Evolutionary conservation across 2,329 filamentous ascomycete genomes (phyloP), one percentile per base, ranked within the genome.

Genomic region (Ploettnerulaceae sp.): DNA sequence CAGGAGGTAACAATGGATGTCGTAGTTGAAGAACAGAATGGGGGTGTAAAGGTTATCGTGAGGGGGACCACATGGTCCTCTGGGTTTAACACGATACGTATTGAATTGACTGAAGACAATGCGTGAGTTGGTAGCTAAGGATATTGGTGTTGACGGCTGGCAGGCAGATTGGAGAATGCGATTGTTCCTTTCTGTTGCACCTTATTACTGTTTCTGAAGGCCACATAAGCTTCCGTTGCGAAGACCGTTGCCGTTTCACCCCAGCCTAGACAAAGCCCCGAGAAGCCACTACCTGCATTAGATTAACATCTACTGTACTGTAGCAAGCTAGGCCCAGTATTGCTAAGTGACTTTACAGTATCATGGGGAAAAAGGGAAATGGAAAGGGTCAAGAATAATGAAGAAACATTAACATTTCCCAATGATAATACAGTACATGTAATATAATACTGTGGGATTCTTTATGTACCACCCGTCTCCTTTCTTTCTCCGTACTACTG

Each of bases 201-300:
- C 15, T 31, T n/a, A n/a, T n/a, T n/a, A n/a, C n/a, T 24, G 20
- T 25, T 26, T 9, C 17, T 29, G 26, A 42, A 33, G 39, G 39
- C 39, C 39, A 42, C n/a, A 34, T 42, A 42, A 42, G 39, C 39
- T 42, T 8, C 4, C 26, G 9, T n/a, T 4, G 26, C n/a, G 24
- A 26, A 40, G 37, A 28, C 20, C 15, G 25, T n/a, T n/a, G 26
- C 26, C 26, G 39, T 42, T 42, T 33, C 39, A 42, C 7, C 29
- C 29, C 17, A 25, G 26, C 37, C 22, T 9, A 14, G 22, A 37
- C 35, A 26, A 37, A 25, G 31, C 31, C 15, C 18, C 18, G 31
- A 5, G n/a, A 18, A 34, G 31, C 34, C 34, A 37, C 20, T n/a
- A n/a, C n/a, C n/a, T n/a, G n/a, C n/a, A n/a, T n/a, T n/a, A n/a